These are phyloP conservation scores for Auriscalpium microsporum DNA, from an alignment of 768 basidiomycete genomes.

Conservation along the genomic window DNA sequence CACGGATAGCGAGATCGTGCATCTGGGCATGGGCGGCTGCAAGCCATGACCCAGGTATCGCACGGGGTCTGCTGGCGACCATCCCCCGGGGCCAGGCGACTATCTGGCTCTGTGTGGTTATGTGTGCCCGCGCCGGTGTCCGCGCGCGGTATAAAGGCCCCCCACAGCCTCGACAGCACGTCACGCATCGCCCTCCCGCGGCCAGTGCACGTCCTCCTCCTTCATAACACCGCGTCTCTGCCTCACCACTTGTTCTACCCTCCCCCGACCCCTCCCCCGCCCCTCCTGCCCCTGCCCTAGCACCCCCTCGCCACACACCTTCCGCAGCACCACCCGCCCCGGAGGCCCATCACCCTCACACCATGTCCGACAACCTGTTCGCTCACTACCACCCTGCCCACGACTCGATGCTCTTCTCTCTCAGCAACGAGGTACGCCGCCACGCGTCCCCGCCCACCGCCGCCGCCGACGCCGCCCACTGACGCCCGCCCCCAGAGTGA, in stretches of 20 bases:
- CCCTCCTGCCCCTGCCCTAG: neutral
- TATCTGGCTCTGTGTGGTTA: too few relatives aligned
- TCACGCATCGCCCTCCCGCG: neutral
- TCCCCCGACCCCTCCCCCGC: neutral
- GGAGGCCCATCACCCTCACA: neutral
- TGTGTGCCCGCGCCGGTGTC: neutral
- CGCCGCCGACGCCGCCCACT: neutral
- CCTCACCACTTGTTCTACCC: neutral
- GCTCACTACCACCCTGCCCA: neutral
- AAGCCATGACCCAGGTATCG: too few relatives aligned
- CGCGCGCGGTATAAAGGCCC: neutral
- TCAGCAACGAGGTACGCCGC: neutral
- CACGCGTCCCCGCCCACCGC: neutral
- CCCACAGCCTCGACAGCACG: neutral
- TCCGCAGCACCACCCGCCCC: neutral
- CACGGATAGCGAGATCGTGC: too few relatives aligned
- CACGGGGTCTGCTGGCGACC: too few relatives aligned
- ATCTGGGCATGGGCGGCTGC: too few relatives aligned
- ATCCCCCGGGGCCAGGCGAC: too few relatives aligned
- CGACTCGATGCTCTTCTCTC: neutral
- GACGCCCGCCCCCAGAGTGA: neutral
- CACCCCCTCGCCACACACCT: neutral
- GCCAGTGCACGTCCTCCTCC: neutral
- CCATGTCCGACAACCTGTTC: neutral
- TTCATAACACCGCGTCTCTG: neutral